phyloP scores from a whole-genome alignment of 2,329 filamentous ascomycete species.

The Nothophoma quercina region DNA sequence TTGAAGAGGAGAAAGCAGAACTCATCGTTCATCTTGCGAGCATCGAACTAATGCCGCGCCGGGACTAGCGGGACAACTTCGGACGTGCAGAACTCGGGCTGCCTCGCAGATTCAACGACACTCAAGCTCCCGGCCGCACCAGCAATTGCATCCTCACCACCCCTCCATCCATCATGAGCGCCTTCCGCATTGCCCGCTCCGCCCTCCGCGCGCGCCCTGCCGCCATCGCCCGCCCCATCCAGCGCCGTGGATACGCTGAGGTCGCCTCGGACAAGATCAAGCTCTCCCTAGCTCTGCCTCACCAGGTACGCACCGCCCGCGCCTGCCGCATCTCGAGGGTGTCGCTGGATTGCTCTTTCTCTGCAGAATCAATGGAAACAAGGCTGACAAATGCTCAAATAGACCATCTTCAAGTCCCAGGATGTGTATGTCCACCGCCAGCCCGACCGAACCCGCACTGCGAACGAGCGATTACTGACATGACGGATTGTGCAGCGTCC shows the following conservation, averaged over 20 bases:
- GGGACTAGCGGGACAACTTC: slow-evolving; percentile 15
- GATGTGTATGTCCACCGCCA: slow-evolving; percentile 68
- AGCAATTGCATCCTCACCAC: slow-evolving; percentile 50
- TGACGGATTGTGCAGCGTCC: slow-evolving; percentile 67
- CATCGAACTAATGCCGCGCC: slow-evolving; percentile 6
- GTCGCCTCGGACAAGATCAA: slow-evolving; percentile 75
- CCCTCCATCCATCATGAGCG: slow-evolving; percentile 74
- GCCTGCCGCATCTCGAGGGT: slow-evolving; percentile 11
- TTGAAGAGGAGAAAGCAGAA: no score
- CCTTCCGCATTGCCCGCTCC: slow-evolving; percentile 88
- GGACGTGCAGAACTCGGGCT: slow-evolving; percentile 39
- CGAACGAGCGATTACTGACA: slow-evolving; percentile 41
- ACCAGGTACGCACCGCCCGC: slow-evolving; percentile 77
- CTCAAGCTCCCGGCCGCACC: slow-evolving; percentile 38
- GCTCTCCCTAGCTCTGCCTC: slow-evolving; percentile 95
- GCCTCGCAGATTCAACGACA: slow-evolving; percentile 35
- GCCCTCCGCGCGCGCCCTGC: slow-evolving; percentile 82
- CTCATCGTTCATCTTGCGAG: background rate
- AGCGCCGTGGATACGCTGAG: slow-evolving; percentile 85
- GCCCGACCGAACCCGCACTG: slow-evolving; percentile 34
- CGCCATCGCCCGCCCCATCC: slow-evolving; percentile 75
- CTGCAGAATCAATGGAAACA: background rate
- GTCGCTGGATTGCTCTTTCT: background rate
- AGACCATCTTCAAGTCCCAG: slow-evolving; percentile 74
- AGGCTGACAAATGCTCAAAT: slow-evolving; percentile 37